phyloP scores from a whole-genome alignment of 1,284 basidiomycete genomes.

The Ustilago esculenta region DNA sequence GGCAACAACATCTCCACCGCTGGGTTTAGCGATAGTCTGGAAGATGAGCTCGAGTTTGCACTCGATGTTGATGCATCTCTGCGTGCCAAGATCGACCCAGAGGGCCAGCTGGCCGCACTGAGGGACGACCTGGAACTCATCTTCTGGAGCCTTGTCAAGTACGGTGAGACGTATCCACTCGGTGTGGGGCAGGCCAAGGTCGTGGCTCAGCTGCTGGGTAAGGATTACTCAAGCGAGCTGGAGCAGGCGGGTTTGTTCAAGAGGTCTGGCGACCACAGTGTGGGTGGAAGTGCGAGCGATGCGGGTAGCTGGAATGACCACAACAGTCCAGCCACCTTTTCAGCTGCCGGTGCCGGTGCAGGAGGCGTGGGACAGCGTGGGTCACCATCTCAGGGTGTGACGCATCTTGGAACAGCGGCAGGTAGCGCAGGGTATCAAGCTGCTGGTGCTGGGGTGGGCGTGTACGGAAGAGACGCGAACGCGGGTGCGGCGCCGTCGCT shows the following conservation, averaged over 20 bases:
- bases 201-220: constrained; percentile 46
- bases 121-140: constrained; percentile 46
- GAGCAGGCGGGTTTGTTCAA: constrained; percentile 38
- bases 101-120: constrained; percentile 21
- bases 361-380: not conserved
- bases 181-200: constrained; percentile 46
- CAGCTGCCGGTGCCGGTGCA: constrained; percentile 1
- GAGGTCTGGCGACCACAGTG: constrained; percentile 20
- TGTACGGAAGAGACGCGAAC: not conserved
- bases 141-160: constrained; percentile 51
- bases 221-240: constrained; percentile 40
- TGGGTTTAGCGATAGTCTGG: constrained; percentile 21
- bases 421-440: not conserved
- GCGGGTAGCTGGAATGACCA: constrained; percentile 17
- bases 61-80: constrained; percentile 28
- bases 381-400: constrained; percentile 7
- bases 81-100: constrained; percentile 39
- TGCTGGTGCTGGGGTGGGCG: constrained; percentile 1
- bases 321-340: constrained; percentile 11
- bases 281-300: constrained; percentile 18
- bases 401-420: not conserved
- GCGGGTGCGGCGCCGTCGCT: constrained; percentile 9
- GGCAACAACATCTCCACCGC: constrained; percentile 22
- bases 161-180: constrained; percentile 43
- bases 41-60: constrained; percentile 43